A percentile compares a stretch with the other conserved stretches of the same genome.
phyloP scores from a whole-genome alignment of 2,329 filamentous ascomycete genomes.

The Didymosphaeria variabile region DNA sequence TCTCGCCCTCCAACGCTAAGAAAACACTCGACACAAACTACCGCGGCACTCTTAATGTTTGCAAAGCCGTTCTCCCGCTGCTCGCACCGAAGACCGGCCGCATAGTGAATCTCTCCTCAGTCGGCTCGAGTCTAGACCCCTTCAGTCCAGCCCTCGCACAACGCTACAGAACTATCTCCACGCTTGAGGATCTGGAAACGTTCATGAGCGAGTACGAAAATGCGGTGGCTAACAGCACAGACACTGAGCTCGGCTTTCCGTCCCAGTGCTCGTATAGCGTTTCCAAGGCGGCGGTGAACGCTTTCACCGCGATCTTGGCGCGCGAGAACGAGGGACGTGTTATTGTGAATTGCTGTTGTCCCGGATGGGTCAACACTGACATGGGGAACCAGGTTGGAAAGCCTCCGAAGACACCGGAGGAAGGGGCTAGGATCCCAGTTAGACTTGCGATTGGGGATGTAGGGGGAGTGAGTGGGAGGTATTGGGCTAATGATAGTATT shows the following conservation, averaged over 20 bases:
- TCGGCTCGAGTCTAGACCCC: background rate
- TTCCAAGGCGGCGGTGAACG: conserved; percentile 1
- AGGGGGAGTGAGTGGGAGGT: conserved; percentile 25
- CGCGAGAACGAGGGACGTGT: background rate
- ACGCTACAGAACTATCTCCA: background rate
- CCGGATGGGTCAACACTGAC: conserved; percentile 33
- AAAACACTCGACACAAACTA: background rate
- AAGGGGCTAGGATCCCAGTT: conserved; percentile 25
- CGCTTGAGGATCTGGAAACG: background rate
- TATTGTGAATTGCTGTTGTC: conserved; percentile 31
- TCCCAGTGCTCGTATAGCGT: background rate
- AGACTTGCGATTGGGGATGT: conserved; percentile 28
- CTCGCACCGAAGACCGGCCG: background rate
- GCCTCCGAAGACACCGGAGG: conserved; percentile 29
- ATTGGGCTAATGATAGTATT: conserved; percentile 24
- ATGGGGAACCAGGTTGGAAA: conserved; percentile 32
- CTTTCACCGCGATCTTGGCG: background rate
- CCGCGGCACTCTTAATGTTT: background rate
- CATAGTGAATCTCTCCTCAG: background rate
- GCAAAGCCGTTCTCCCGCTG: background rate
- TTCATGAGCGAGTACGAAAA: background rate
- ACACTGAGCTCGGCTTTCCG: background rate
- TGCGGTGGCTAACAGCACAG: background rate
- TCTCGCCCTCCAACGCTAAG: background rate
- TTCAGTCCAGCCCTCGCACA: background rate